Evolutionary conservation across 106 monocot genomes (phyloP), one percentile per base, ranked within the genome.

Genomic region (Chionographis japonica): DNA sequence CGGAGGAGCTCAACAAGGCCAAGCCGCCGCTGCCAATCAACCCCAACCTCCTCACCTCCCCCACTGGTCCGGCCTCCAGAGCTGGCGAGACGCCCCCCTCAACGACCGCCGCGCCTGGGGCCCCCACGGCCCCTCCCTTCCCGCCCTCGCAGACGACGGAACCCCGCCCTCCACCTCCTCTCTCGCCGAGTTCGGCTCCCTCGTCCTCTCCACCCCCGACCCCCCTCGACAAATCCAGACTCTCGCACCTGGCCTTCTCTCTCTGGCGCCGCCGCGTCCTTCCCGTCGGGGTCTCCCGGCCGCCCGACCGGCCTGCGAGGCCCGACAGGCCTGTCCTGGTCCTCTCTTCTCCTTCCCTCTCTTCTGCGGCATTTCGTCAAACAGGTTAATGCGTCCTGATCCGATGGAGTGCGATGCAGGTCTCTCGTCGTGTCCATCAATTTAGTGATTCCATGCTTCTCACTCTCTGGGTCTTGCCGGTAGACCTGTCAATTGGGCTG

Each of bases 381-480:
- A 61, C 78, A 37, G 54, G n/a, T n/a, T n/a, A 36, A 16, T 42
- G 35, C 40, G 27, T 18, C 13, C 0, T 10, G 4, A 15, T 8
- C n/a, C n/a, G n/a, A n/a, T n/a, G n/a, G n/a, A n/a, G n/a, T n/a
- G n/a, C n/a, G 2, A 8, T 73, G 75, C 70, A 90, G 93, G 94
- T 94, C 50, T 57, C 70, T 35, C 78, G 68, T 4, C 77, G 77
- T 39, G 91, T 86, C 1, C 16, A 88, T 65, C 95, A 91, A 52
- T 77, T 95, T 20, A 95, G 91, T 46, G 91, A 78, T 9, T 91
- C 88, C 68, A 77, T 95, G 88, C 84, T 95, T 17, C 95, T 91
- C 65, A 86, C 79, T 53, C 43, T 95, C 74, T n/a, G n/a, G n/a
- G n/a, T n/a, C n/a, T n/a, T n/a, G n/a, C n/a, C n/a, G n/a, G n/a